Base-by-base conservation (phyloP, 306 rosid species). In the Fragaria ananassa region DNA sequence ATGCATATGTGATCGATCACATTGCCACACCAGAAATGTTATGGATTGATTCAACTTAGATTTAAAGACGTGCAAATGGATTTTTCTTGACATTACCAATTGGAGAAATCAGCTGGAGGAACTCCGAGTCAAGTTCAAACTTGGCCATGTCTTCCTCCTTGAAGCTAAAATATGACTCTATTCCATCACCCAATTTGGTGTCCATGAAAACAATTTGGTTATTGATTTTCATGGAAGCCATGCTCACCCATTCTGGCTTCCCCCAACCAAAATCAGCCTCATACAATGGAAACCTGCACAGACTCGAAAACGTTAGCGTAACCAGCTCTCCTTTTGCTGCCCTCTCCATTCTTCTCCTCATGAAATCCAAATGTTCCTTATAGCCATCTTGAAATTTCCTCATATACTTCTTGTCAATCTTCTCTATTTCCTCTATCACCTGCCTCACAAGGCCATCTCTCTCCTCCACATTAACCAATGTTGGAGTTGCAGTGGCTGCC, bases 211-310 rank as follows among this genome's bases (percentile, higher is more conserved):
- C 68, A 3, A 78, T 35, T 23, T 72, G 47, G 49, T 83, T 80
- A 17, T 19, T 49, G 42, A 79, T 27, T 53, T 13, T 4, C 23
- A 78, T 54, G 8, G 74, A 5, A 8, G 75, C 64, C 19, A 70
- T 60, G 70, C 76, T 71, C 13, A 76, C 77, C 86, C 83, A 78
- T 19, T 41, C 35, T 3, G 85, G 85, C 27, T 49, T 68, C 60
- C 85, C 85, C 85, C 85, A 82, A 21, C 85, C 85, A 13, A 82
- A 82, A 78, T 82, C 82, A 1, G 66, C 69, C 1, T 78, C 82
- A 45, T 82, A 82, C 8, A 82, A 21, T 5, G 49, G 72, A 61
- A 82, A 82, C 57, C 42, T 74, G 37, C 79, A 76, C 56, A 68
- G 11, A 47, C 27, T 75, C 4, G 72, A 31, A 51, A 63, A 63